Base-by-base conservation (phyloP, 2,329 filamentous ascomycete genomes). In the Fusarium secorum region DNA sequence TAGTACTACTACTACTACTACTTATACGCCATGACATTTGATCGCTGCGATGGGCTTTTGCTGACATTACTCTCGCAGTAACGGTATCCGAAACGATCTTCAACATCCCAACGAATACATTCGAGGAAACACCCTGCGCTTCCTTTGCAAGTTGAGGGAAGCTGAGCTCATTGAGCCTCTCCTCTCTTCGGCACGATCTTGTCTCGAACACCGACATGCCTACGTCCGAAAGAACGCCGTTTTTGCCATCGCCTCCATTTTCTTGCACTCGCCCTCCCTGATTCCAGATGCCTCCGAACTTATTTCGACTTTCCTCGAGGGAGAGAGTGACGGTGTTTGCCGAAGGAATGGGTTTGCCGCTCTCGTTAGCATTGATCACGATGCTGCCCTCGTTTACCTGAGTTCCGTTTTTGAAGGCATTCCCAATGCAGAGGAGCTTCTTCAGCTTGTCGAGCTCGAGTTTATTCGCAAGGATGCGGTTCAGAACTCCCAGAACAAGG, bases 101-200 rank as follows among this genome's bases (percentile, higher is more conserved):
- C 95, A 98, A 81, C 95, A 98, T 77, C 91, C 96, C 62, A 98
- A 99, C 85, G 96, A 99, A 86, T 99, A 97, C 83, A 95, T 99
- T 74, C 91, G 96, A 74, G 96, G 96, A 79, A 98, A 98, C 81
- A 99, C 96, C n/a, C 86, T 99, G 69, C 94, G 96, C 78, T 99
- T 98, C 84, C 89, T 99, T 66, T 96, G 92, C 87, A 99, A 99
- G 85, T 88, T 99, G 68, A 91, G 95, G 74, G 96, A 99, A 81
- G 88, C 95, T 56, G 96, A 99, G 83, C 90, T 99, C 70, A 95
- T 99, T 74, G 96, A 99, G 82, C 96, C 96, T 53, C 89, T 98
- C 60, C 90, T 99, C 45, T 97, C 95, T 42, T 97, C 96, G 20
- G 94, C 95, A 51, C 91, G 96, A 76, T 91, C 91, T 66, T 99